Evolutionary conservation across 192 early-diverging fungal species (phyloP).

Genomic region (Coemansia sp.): DNA sequence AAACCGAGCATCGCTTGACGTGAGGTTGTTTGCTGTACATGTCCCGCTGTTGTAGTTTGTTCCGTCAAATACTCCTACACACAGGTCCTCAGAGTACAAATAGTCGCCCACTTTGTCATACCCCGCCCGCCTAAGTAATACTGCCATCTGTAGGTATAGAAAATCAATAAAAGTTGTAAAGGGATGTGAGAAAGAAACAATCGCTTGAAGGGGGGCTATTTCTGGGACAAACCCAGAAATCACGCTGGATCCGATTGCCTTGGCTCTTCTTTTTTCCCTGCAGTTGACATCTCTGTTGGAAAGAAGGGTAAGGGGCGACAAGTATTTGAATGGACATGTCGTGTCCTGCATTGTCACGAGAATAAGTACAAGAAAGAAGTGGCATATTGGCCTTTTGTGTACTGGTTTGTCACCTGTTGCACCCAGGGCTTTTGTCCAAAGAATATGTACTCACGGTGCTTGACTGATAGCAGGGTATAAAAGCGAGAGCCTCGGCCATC

Average conservation of each 20-base stretch:
- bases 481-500: not conserved
- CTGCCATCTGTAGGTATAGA: not conserved
- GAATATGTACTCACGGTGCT: not conserved
- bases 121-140: conserved; percentile 16
- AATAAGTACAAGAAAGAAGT: not conserved
- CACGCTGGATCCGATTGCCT: not conserved
- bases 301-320: not conserved
- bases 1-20: conserved; percentile 11
- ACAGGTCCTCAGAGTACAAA: conserved; percentile 50
- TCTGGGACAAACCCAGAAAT: not conserved
- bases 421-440: not conserved
- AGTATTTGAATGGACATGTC: not conserved
- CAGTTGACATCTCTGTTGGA: not conserved
- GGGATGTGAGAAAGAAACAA: too few species aligned
- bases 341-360: conserved; percentile 1
- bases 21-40: conserved; percentile 25
- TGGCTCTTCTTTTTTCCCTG: not conserved
- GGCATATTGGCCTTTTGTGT: not conserved
- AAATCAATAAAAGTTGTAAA: conserved; percentile 3
- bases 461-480: not conserved
- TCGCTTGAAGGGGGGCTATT: not conserved
- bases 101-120: conserved; percentile 45
- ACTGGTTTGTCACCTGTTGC: not conserved
- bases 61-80: conserved; percentile 50
- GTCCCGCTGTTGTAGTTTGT: conserved; percentile 51